Evolutionary conservation across 352 stramenopile species (phyloP), one percentile per base, ranked within the genome.

Genomic region (Pythium guiyangense): DNA sequence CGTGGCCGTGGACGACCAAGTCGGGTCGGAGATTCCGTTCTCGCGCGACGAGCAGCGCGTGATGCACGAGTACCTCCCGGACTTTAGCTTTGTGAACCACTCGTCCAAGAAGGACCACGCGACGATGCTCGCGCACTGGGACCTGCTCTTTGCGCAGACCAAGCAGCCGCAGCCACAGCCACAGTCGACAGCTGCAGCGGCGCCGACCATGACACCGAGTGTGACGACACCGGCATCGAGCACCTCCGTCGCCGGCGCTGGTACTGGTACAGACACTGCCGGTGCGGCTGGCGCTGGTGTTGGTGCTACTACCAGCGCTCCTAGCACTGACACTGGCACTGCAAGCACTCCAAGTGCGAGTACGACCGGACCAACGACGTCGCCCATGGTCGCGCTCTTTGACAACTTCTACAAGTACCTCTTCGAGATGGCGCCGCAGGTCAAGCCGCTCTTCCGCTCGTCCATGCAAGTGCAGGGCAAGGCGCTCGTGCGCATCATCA

Each of bases 401-500:
- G n/a, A n/a, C n/a, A n/a, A n/a, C n/a, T n/a, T n/a, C n/a, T n/a
- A n/a, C n/a, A n/a, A n/a, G n/a, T n/a, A n/a, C n/a, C n/a, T n/a
- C n/a, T n/a, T n/a, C n/a, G n/a, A n/a, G n/a, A n/a, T n/a, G n/a
- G n/a, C n/a, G n/a, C n/a, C n/a, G n/a, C 60, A 70, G 25, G 64
- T 74, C 56, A 74, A 70, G 49, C 65, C 67, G n/a, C 57, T 79
- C 17, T 79, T 79, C 46, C 64, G 62, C 1, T 69, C 61, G 18
- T 74, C 64, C 27, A 79, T 76, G 57, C 64, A 72, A 37, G 59
- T 74, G 6, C 70, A 79, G 47, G 67, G 70, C 44, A 71, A 72
- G 43, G 65, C 65, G 37, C 64, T 79, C 44, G 59, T 79, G n/a
- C 60, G 61, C 6, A 76, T 77, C 57, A 60, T 74, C 42, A 60